Evolutionary conservation across 768 basidiomycete species (phyloP).

Genomic region (Kondoa malvinella): DNA sequence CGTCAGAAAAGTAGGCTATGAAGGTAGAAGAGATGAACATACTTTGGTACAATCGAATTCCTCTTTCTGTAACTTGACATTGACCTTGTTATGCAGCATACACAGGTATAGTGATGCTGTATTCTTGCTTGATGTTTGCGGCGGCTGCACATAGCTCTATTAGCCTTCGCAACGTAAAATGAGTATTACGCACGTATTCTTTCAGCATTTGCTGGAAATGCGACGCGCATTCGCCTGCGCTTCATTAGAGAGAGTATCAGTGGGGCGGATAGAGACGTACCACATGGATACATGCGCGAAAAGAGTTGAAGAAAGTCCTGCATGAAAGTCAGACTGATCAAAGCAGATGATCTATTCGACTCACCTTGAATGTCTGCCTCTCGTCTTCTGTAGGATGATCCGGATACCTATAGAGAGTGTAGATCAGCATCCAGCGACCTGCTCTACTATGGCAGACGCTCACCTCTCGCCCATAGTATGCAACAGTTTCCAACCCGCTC

Average conservation of each 20-base stretch:
- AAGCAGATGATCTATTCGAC: background rate
- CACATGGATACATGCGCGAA: conserved; percentile 1
- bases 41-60: conserved; percentile 9
- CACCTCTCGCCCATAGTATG: conserved; percentile 3
- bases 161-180: background rate
- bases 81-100: conserved; percentile 8
- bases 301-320: background rate
- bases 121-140: conserved; percentile 3
- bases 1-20: background rate
- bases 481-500: background rate
- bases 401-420: background rate
- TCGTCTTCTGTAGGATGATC: background rate
- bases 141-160: background rate
- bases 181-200: background rate
- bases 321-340: background rate
- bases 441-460: background rate
- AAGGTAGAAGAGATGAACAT: background rate
- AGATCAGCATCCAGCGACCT: background rate
- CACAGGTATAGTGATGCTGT: conserved; percentile 5
- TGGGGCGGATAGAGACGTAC: background rate
- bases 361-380: background rate
- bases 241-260: background rate
- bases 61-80: background rate
- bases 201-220: conserved; percentile 3
- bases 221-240: background rate